These are phyloP conservation scores for Candida tropicalis DNA, from an alignment of 1,139 yeast genomes.

Conservation along the genomic window DNA sequence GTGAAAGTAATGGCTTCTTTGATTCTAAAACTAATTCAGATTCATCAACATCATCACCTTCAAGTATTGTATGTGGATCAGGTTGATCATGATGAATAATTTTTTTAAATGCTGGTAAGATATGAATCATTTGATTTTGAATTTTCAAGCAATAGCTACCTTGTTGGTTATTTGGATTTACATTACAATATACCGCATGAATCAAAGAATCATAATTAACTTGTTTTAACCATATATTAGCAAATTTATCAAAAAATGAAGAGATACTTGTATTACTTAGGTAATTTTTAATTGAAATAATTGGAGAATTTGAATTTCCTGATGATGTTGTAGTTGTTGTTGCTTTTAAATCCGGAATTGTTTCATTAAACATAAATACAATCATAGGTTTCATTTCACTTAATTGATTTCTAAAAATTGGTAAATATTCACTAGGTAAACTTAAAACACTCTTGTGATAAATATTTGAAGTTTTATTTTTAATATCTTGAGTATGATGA, in stretches of 20 bases:
- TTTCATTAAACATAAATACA: constrained; percentile 35
- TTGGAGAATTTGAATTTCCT: constrained; percentile 12
- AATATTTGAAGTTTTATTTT: constrained; percentile 13
- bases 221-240: constrained; percentile 39
- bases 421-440: constrained; percentile 21
- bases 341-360: constrained; percentile 3
- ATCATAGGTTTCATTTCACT: constrained; percentile 30
- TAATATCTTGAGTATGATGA: background rate
- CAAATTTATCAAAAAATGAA: constrained; percentile 43
- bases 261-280: constrained; percentile 25
- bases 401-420: constrained; percentile 25
- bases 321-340: too few relatives aligned
- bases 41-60: background rate
- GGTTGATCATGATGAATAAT: background rate
- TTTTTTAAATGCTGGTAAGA: constrained; percentile 34
- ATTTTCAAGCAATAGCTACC: constrained; percentile 44
- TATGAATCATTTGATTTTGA: constrained; percentile 25
- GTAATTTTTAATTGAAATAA: constrained; percentile 27
- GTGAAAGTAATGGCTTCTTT: too few relatives aligned
- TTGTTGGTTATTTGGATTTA: constrained; percentile 18
- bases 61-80: too few relatives aligned
- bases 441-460: constrained; percentile 23
- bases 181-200: constrained; percentile 43
- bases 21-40: too few relatives aligned
- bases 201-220: constrained; percentile 35